phyloP scores from a whole-genome alignment of 2,329 filamentous ascomycete species.

The Trematosphaeria pertusa region DNA sequence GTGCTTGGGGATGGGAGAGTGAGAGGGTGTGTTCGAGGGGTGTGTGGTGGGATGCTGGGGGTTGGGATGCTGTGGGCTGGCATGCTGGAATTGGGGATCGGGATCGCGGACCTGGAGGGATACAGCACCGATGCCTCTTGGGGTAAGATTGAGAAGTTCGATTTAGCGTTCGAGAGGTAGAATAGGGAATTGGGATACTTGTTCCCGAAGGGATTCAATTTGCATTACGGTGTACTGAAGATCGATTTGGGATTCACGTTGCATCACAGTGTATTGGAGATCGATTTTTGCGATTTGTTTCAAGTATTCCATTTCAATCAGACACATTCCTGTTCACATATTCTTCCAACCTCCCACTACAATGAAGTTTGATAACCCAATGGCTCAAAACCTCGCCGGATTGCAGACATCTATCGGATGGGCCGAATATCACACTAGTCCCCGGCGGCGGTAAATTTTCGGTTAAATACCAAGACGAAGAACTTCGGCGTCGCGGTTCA shows the following conservation, averaged over 20 bases:
- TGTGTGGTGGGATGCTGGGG: background rate
- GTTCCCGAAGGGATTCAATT: no score
- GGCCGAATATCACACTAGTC: slow-evolving; percentile 1
- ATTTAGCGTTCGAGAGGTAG: no score
- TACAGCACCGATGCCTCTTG: no score
- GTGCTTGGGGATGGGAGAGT: background rate
- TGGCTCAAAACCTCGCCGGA: background rate
- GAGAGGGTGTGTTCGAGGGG: background rate
- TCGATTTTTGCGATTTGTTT: no score
- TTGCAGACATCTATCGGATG: background rate
- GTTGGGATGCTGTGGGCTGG: no score
- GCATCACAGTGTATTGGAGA: background rate
- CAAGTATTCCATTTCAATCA: no score
- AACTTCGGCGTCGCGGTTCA: slow-evolving; percentile 37
- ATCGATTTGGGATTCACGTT: background rate
- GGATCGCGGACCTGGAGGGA: background rate
- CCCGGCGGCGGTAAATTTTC: slow-evolving; percentile 6
- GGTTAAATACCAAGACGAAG: slow-evolving; percentile 19
- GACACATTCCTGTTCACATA: no score
- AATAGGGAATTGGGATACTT: no score
- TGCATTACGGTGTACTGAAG: background rate
- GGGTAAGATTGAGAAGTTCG: no score
- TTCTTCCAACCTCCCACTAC: no score
- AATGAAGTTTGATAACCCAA: background rate
- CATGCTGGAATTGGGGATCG: background rate